Conservation (phyloP, 192 early-diverging fungal species). For the Rhizoclosmatium sp. region DNA sequence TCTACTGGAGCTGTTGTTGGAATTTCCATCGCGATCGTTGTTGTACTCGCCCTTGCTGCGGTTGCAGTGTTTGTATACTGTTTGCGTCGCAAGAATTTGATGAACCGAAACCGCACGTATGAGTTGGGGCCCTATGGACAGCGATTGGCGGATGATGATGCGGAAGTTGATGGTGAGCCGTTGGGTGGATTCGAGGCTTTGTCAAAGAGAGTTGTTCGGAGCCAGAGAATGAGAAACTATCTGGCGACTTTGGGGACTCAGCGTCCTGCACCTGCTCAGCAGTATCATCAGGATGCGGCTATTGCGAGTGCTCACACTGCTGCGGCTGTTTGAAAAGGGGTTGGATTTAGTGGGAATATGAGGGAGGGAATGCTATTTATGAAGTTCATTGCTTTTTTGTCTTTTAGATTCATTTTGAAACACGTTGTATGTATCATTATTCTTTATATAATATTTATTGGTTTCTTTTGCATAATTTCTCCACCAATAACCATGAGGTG, state of each 20-base stretch:
- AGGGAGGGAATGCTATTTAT: no score
- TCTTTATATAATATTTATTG: no score
- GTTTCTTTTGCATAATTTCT: no score
- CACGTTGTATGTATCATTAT: no score
- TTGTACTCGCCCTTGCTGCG: not conserved
- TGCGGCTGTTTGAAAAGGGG: not conserved
- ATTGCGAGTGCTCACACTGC: not conserved
- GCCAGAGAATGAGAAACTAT: slow-evolving; percentile 10
- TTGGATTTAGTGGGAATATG: no score
- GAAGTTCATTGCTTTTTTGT: no score
- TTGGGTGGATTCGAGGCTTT: slow-evolving; percentile 9
- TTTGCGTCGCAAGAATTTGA: slow-evolving; percentile 16
- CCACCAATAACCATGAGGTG: no score
- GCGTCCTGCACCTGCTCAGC: not conserved
- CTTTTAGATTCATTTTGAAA: no score
- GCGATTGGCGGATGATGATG: not conserved
- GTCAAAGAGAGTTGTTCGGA: not conserved
- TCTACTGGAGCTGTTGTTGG: slow-evolving; percentile 9
- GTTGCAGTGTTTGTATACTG: not conserved
- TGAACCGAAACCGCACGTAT: not conserved
- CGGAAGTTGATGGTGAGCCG: not conserved
- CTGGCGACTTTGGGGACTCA: not conserved
- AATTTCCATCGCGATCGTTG: slow-evolving; percentile 3
- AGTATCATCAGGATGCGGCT: not conserved
- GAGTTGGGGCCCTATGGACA: not conserved